These are phyloP conservation scores for Halophytophthora batemanensis DNA, from an alignment of 352 stramenopile genomes.

Conservation along the genomic window DNA sequence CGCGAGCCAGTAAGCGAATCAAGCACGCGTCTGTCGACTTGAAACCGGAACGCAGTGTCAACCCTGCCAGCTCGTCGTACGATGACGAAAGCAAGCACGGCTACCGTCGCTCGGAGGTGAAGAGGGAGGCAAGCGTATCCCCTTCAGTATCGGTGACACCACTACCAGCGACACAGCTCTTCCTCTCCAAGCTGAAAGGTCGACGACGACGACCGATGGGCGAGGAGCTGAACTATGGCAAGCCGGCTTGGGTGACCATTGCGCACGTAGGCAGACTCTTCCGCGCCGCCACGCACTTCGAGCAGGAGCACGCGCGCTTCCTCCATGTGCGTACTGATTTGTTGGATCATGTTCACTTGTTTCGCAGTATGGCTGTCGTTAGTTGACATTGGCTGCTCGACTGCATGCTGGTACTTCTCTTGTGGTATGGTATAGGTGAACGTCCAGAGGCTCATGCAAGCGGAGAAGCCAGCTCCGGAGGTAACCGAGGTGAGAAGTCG, in stretches of 20 bases:
- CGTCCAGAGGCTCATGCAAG: constrained; percentile 39
- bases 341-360: neutral
- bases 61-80: neutral
- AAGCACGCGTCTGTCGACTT: neutral
- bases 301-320: constrained; percentile 51
- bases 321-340: constrained; percentile 36
- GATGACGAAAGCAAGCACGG: neutral
- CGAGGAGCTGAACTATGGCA: constrained; percentile 41
- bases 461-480: constrained; percentile 16
- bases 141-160: constrained; percentile 14
- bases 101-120: neutral
- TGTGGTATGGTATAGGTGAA: constrained; percentile 30
- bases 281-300: constrained; percentile 44
- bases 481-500: constrained; percentile 27
- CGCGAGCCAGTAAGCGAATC: neutral
- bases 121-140: neutral
- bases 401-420: neutral
- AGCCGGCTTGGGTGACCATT: constrained; percentile 50
- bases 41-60: neutral
- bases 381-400: neutral
- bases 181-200: constrained; percentile 57
- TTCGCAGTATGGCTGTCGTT: neutral
- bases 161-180: constrained; percentile 52
- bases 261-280: constrained; percentile 59
- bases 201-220: constrained; percentile 43